phyloP scores from a whole-genome alignment of 805 yeast species.

The Nakazawaea wickerhamii region DNA sequence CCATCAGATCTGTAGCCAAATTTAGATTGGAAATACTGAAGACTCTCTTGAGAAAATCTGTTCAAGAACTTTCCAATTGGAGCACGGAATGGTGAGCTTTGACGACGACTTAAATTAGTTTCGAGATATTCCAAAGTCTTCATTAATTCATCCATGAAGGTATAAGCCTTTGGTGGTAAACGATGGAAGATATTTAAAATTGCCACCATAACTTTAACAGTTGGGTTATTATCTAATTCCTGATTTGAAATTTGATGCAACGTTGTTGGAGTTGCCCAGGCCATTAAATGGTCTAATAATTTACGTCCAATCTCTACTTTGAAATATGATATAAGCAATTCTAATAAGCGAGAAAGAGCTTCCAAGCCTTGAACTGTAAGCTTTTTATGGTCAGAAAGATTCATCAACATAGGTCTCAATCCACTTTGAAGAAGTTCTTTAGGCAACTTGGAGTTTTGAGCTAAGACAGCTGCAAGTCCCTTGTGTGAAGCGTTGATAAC shows the following conservation, averaged over 20 bases:
- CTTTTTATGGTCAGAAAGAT: slow-evolving; percentile 87
- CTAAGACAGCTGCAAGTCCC: slow-evolving; percentile 77
- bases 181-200: slow-evolving; percentile 87
- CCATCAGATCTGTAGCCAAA: slow-evolving; percentile 61
- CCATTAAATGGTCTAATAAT: slow-evolving; percentile 85
- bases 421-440: slow-evolving; percentile 95
- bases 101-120: slow-evolving; percentile 75
- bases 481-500: slow-evolving; percentile 91
- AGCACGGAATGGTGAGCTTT: slow-evolving; percentile 82
- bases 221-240: slow-evolving; percentile 73
- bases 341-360: slow-evolving; percentile 82
- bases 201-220: slow-evolving; percentile 83
- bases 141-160: slow-evolving; percentile 84
- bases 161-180: slow-evolving; percentile 86
- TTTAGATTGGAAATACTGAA: slow-evolving; percentile 62
- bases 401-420: slow-evolving; percentile 90
- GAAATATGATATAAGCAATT: slow-evolving; percentile 84
- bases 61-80: slow-evolving; percentile 85
- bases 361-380: slow-evolving; percentile 85
- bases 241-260: slow-evolving; percentile 72
- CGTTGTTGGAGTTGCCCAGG: slow-evolving; percentile 87
- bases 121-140: slow-evolving; percentile 74
- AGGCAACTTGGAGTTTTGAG: slow-evolving; percentile 85
- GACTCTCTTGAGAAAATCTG: slow-evolving; percentile 72
- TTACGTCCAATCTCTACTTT: slow-evolving; percentile 96